Base-by-base conservation (phyloP, 345 rosid genomes). In the Moricandia arvensis region DNA sequence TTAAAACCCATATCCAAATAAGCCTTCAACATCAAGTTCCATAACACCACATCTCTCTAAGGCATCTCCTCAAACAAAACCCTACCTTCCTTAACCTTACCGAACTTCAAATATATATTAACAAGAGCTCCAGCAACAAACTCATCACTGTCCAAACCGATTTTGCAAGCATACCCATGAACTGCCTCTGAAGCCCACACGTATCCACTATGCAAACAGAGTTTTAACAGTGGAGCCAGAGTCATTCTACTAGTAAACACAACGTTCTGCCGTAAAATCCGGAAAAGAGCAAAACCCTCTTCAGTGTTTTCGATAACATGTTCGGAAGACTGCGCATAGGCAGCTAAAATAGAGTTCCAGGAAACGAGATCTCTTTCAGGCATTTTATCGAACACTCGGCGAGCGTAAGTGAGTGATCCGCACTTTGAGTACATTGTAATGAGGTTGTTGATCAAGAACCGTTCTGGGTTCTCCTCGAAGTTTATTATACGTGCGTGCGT, bases 1-100 rank as follows among this genome's bases (percentile, higher is more conserved):
- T 65, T 62, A 37, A 73, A 71, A 75, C 83, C 86, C 49, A 29
- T 60, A 9, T 85, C 86, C 13, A 82, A 29, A 74, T 82, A 79
- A 4, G 84, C 90, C 69, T 76, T 83, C 62, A 86, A 82, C 87
- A 88, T 83, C 45, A 85, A 75, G 76, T 86, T 88, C 92, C 92
- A 86, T 75, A 83, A 77, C 69, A 88, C 88, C 27, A 72, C 74
- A 79, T 88, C 90, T 68, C 79, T 85, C 2, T 67, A 77, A 18
- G 69, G 71, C 83, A 86, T 81, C 38, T 71, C 82, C 5, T 82
- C 85, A 37, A 88, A 88, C 81, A 86, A 75, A 75, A 11, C 62
- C 65, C 69, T 73, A 72, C 86, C 88, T 75, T 83, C 87, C 72
- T 73, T 71, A 59, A 86, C 64, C 61, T 75, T 72, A 34, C 86